Evolutionary conservation across 2,329 filamentous ascomycete genomes (phyloP).

Genomic region (Botrytis aclada): DNA sequence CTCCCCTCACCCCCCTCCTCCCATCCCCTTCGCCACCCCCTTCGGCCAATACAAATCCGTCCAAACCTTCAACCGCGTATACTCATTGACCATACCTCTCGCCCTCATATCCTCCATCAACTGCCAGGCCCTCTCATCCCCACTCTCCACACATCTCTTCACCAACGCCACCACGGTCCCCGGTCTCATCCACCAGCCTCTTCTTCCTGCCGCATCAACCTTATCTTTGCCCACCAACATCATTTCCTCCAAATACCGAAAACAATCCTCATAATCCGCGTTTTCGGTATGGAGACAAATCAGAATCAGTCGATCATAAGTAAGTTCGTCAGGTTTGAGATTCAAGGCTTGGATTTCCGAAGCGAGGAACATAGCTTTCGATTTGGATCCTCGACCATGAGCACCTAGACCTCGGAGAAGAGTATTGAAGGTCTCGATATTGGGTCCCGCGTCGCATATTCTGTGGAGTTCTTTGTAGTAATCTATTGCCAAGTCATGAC

Average conservation of each 20-base stretch:
- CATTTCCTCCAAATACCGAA: constrained; percentile 52
- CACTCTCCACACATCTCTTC: constrained; percentile 25
- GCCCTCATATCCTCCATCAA: constrained; percentile 31
- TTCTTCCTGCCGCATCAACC: constrained; percentile 25
- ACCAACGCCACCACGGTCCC: constrained; percentile 31
- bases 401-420: constrained; percentile 47
- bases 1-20: background rate
- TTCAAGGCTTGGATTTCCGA: constrained; percentile 58
- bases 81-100: constrained; percentile 19
- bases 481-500: constrained; percentile 51
- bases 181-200: constrained; percentile 37
- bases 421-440: constrained; percentile 58
- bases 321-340: constrained; percentile 53
- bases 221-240: constrained; percentile 38
- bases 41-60: constrained; percentile 11
- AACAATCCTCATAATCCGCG: constrained; percentile 46
- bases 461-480: constrained; percentile 60
- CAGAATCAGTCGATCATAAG: constrained; percentile 60
- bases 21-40: background rate
- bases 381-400: constrained; percentile 41
- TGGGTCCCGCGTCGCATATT: constrained; percentile 45
- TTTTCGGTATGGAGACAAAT: constrained; percentile 46
- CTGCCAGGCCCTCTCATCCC: constrained; percentile 30
- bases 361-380: constrained; percentile 58
- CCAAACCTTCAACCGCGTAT: constrained; percentile 2